These are phyloP conservation scores for Fusarium citri DNA, from an alignment of 2,329 filamentous ascomycete species.

Conservation along the genomic window DNA sequence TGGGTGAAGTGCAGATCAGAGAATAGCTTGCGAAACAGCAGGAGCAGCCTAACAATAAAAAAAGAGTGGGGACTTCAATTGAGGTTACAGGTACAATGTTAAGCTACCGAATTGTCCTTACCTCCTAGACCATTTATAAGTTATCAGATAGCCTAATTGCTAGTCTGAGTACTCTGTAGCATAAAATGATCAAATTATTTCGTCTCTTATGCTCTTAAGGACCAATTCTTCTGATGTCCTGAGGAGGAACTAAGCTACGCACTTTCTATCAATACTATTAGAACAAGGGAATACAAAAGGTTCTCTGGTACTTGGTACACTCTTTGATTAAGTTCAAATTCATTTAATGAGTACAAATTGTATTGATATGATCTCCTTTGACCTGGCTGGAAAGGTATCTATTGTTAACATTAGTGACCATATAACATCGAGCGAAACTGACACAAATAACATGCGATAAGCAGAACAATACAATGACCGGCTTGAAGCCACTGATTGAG, in stretches of 20 bases:
- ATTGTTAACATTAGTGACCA: neutral
- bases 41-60: conserved; percentile 19
- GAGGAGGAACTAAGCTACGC: neutral
- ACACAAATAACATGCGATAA: neutral
- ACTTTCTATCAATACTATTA: neutral
- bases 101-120: too few species aligned
- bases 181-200: too few species aligned
- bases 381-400: neutral
- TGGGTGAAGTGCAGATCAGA: conserved; percentile 27
- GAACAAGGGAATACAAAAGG: neutral
- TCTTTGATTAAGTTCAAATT: neutral
- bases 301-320: neutral
- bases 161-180: neutral
- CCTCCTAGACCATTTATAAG: too few species aligned
- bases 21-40: conserved; percentile 22
- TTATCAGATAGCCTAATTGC: too few species aligned
- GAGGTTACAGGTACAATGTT: neutral
- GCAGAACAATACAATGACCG: neutral
- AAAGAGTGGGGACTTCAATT: conserved; percentile 23
- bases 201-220: too few species aligned
- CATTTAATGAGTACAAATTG: neutral
- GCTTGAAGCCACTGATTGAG: neutral
- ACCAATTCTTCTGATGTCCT: fast-evolving
- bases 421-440: neutral
- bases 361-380: neutral